These are phyloP conservation scores for sweet orange (Citrus sinensis) DNA, from an alignment of 345 rosid species.

Conservation along the genomic window DNA sequence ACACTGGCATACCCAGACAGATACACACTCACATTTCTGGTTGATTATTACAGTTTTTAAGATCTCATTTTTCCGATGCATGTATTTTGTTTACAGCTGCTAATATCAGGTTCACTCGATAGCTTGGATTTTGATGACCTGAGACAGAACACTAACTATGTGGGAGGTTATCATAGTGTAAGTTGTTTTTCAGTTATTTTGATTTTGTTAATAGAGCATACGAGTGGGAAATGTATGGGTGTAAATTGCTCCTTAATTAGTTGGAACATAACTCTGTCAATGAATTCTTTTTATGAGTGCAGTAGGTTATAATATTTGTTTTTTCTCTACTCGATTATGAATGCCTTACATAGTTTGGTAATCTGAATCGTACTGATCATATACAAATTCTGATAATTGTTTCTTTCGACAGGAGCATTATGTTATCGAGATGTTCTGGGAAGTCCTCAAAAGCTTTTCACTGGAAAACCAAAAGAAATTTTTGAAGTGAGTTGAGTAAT, in stretches of 20 bases:
- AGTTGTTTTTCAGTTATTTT: conserved; percentile 21
- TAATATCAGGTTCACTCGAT: conserved; percentile 94
- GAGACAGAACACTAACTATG: conserved; percentile 68
- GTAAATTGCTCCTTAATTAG: not conserved
- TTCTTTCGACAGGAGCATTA: conserved; percentile 71
- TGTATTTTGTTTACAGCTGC: conserved; percentile 55
- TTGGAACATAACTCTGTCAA: not conserved
- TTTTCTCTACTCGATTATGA: not conserved
- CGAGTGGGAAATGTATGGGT: not conserved
- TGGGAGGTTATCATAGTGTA: conserved; percentile 89
- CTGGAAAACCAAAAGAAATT: conserved; percentile 80
- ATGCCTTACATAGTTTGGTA: not conserved
- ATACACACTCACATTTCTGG: not conserved
- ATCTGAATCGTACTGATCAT: not conserved
- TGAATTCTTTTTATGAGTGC: not conserved
- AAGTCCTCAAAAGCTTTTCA: conserved; percentile 85
- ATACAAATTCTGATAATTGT: not conserved
- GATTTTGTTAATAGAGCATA: not conserved
- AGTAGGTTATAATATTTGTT: not conserved
- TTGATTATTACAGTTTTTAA: not conserved
- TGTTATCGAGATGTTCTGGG: conserved; percentile 98
- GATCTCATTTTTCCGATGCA: conserved; percentile 5
- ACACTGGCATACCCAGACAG: not conserved
- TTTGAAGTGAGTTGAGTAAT: conserved; percentile 63
- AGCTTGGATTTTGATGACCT: conserved; percentile 97